Evolutionary conservation across 2,329 filamentous ascomycete genomes (phyloP), one percentile per base, ranked within the genome.

Genomic region (Lasiodiplodia hormozganensis): DNA sequence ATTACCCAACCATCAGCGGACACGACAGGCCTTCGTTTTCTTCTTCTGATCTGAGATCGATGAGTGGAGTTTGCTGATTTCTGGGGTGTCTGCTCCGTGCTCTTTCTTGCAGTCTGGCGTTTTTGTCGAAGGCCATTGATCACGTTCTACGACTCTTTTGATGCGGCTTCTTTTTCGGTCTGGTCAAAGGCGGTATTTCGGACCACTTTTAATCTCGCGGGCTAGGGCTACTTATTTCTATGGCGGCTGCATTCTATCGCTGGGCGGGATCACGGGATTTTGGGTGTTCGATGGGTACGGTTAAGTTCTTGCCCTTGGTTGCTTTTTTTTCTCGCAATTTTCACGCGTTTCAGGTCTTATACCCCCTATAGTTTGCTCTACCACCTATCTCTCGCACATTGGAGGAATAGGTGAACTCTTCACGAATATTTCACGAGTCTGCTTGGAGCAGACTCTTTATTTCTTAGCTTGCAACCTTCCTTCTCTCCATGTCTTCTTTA

Each of bases 361-460:
- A 64, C 60, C 60, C 57, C 60, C 60, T 64, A 52, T 14, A 52
- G 60, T 52, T 64, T 64, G 60, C 60, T 64, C 40, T 62, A 47
- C 34, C 52, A 25, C 21, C 38, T 18, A 43, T 28, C 36, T 28
- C 36, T 47, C 36, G 25, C 54, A 11, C 54, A 12, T 56, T 23
- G n/a, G 54, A 10, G 18, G 54, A 16, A 21, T 57, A 14, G 23
- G n/a, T 21, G 43, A 28, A 18, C 57, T 36, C 18, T 51, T 28
- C 58, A 23, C 57, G 40, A 21, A 31, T 49, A n/a, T 36, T 34
- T 43, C 31, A 62, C 58, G 58, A 62, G 47, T 62, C 21, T 16
- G 40, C 40, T 62, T 43, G 43, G 43, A 10, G 43, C n/a, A 47
- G 43, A n/a, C 43, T 47, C 21, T 47, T 18, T 21, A 18, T 47